phyloP scores from a whole-genome alignment of 1,139 yeast species.

The Taphrina communis region DNA sequence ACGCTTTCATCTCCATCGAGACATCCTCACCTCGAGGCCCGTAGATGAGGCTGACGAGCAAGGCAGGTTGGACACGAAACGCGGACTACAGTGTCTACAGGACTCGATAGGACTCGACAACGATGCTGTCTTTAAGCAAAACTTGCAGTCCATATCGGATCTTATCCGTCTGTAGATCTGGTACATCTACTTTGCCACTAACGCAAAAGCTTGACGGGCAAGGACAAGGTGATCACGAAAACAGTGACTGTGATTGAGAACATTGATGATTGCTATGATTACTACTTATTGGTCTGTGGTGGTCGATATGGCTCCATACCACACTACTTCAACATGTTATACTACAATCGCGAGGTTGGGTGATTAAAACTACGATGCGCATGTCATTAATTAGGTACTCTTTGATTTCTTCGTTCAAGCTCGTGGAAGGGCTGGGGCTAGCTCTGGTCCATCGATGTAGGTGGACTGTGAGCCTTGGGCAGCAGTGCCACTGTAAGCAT shows the following conservation, averaged over 20 bases:
- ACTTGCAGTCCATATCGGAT: background rate
- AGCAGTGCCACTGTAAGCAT: background rate
- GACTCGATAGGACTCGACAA: constrained; percentile 5
- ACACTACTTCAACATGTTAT: constrained; percentile 4
- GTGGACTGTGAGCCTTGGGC: constrained; percentile 13
- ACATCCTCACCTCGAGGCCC: background rate
- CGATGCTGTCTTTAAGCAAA: background rate
- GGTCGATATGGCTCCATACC: background rate
- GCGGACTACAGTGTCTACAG: background rate
- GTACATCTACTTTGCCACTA: no score
- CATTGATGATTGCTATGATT: background rate
- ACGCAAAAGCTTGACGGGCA: no score
- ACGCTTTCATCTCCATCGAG: constrained; percentile 8
- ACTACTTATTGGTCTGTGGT: background rate
- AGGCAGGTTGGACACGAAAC: background rate
- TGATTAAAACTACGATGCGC: constrained; percentile 11
- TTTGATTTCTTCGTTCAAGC: constrained; percentile 4
- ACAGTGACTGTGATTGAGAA: no score
- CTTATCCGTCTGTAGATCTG: background rate
- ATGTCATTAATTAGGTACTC: constrained; percentile 6
- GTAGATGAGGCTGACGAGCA: background rate
- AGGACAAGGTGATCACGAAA: no score
- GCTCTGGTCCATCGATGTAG: constrained; percentile 21
- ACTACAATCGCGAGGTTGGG: background rate
- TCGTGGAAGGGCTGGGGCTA: constrained; percentile 30